Conservation (phyloP, 2,329 filamentous ascomycete genomes). For the Penicillium sp. region DNA sequence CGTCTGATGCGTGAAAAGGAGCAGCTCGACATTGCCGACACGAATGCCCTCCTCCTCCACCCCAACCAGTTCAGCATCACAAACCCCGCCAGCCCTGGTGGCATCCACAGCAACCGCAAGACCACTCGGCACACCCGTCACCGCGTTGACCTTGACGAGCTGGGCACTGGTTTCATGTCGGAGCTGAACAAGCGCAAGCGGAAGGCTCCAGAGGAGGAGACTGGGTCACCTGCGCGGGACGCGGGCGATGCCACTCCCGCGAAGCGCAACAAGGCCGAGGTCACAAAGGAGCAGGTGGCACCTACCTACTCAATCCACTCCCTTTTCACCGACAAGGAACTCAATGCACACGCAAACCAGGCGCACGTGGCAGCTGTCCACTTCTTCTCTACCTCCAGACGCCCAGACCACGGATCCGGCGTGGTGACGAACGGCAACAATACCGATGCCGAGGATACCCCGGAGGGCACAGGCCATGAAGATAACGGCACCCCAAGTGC, state of each 20-base stretch:
- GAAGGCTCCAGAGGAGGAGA: conserved; percentile 58
- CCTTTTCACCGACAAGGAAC: conserved; percentile 68
- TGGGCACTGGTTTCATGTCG: conserved; percentile 48
- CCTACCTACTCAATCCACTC: conserved; percentile 61
- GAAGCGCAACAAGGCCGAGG: conserved; percentile 55
- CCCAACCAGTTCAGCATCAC: conserved; percentile 67
- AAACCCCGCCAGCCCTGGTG: conserved; percentile 63
- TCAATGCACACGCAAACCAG: conserved; percentile 61
- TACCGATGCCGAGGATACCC: conserved; percentile 42
- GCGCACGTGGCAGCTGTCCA: conserved; percentile 60
- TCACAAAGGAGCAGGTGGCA: conserved; percentile 58
- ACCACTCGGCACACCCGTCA: conserved; percentile 64
- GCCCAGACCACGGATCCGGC: conserved; percentile 43
- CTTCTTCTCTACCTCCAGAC: conserved; percentile 58
- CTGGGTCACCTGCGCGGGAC: conserved; percentile 58
- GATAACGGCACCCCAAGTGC: conserved; percentile 44
- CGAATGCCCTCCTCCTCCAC: conserved; percentile 63
- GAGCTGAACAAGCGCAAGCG: conserved; percentile 59
- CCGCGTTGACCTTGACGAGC: conserved; percentile 54
- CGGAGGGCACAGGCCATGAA: conserved; percentile 41
- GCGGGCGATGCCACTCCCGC: conserved; percentile 48
- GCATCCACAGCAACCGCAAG: conserved; percentile 61
- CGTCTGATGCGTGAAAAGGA: conserved; percentile 65
- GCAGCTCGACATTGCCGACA: conserved; percentile 65
- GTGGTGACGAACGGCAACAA: conserved; percentile 42